These are phyloP conservation scores for Metarhizium robertsii DNA, from an alignment of 2,329 filamentous ascomycete species.

Conservation along the genomic window DNA sequence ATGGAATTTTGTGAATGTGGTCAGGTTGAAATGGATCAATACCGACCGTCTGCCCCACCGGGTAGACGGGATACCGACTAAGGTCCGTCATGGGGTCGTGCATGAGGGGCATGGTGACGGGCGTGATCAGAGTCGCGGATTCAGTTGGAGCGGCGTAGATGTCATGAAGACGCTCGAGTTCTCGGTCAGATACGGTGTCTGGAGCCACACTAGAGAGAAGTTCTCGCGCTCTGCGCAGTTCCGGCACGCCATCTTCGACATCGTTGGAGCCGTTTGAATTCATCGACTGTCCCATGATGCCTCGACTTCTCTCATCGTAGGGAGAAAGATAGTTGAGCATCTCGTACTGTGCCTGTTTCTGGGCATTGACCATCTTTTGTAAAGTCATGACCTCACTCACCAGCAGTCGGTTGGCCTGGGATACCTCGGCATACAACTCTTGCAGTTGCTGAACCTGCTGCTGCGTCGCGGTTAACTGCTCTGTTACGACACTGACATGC, in stretches of 20 bases:
- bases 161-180: slow-evolving; percentile 46
- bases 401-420: slow-evolving; percentile 51
- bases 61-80: slow-evolving; percentile 66
- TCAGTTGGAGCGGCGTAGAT: slow-evolving; percentile 46
- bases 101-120: slow-evolving; percentile 35
- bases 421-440: slow-evolving; percentile 72
- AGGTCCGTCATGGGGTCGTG: slow-evolving; percentile 48
- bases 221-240: slow-evolving; percentile 47
- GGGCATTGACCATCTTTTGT: slow-evolving; percentile 50
- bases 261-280: slow-evolving; percentile 29
- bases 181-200: slow-evolving; percentile 43
- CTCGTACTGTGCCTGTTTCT: slow-evolving; percentile 48
- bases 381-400: slow-evolving; percentile 52
- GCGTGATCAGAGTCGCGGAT: slow-evolving; percentile 34
- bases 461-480: slow-evolving; percentile 80
- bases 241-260: slow-evolving; percentile 39
- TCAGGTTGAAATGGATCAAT: slow-evolving; percentile 94
- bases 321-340: slow-evolving; percentile 47
- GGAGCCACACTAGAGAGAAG: slow-evolving; percentile 42
- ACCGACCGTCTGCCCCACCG: slow-evolving; percentile 80
- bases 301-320: slow-evolving; percentile 30
- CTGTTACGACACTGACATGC: slow-evolving; percentile 81
- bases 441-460: slow-evolving; percentile 85
- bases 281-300: slow-evolving; percentile 23
- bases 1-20: slow-evolving; percentile 90